phyloP scores from a whole-genome alignment of 1,139 yeast genomes.

The Yamadazyma triangularis region DNA sequence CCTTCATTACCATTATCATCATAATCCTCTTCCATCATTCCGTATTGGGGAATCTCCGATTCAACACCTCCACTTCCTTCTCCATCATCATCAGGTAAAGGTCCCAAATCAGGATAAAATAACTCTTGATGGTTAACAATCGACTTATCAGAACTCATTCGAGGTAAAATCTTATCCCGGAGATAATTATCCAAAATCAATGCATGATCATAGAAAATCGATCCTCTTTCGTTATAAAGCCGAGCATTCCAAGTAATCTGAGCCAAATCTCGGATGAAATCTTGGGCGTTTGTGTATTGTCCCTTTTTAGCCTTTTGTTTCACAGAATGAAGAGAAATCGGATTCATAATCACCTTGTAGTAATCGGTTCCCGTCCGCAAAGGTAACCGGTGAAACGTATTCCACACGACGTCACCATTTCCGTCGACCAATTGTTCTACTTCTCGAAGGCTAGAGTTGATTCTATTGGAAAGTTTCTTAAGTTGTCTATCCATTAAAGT shows the following conservation, averaged over 20 bases:
- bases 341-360: slow-evolving; percentile 39
- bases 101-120: slow-evolving; percentile 69
- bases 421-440: slow-evolving; percentile 44
- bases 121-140: slow-evolving; percentile 39
- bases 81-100: slow-evolving; percentile 55
- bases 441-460: slow-evolving; percentile 36
- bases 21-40: slow-evolving; percentile 21
- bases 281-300: slow-evolving; percentile 57
- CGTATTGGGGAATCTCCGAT: slow-evolving; percentile 1
- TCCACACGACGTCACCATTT: slow-evolving; percentile 37
- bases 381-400: slow-evolving; percentile 51
- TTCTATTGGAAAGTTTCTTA: slow-evolving; percentile 37
- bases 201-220: slow-evolving; percentile 70
- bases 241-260: slow-evolving; percentile 91
- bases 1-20: slow-evolving; percentile 28
- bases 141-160: slow-evolving; percentile 38
- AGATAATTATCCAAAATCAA: slow-evolving; percentile 61
- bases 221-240: slow-evolving; percentile 68
- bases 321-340: slow-evolving; percentile 40
- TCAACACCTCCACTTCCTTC: slow-evolving; percentile 6
- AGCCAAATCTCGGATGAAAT: slow-evolving; percentile 70
- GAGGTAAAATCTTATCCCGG: slow-evolving; percentile 51
- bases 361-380: slow-evolving; percentile 46
- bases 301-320: slow-evolving; percentile 41
- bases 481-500: slow-evolving; percentile 17